phyloP scores from a whole-genome alignment of 495 filamentous ascomycete genomes.

The Diplogelasinospora grovesii region DNA sequence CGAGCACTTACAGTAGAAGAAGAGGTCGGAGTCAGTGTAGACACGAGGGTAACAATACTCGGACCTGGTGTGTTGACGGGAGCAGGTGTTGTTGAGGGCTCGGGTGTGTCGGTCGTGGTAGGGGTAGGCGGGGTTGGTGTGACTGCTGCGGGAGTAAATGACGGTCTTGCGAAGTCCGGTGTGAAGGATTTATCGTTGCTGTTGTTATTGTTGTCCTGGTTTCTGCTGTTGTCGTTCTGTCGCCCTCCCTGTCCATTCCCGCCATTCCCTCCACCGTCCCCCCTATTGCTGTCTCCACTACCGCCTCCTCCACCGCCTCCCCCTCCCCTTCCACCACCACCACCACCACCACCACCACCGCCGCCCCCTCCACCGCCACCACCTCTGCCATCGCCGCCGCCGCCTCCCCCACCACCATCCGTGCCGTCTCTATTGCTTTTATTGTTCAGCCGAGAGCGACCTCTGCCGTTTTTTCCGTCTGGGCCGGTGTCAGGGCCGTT shows the following conservation, averaged over 20 bases:
- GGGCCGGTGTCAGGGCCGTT: no score
- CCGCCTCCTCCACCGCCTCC: conserved; percentile 10
- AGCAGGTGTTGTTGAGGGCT: neutral
- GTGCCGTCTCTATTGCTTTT: conserved; percentile 11
- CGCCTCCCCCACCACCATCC: neutral
- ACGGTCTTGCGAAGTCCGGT: neutral
- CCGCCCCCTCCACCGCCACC: neutral
- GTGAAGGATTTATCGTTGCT: neutral
- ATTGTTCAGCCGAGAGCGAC: conserved; percentile 14
- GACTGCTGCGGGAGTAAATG: conserved; percentile 2
- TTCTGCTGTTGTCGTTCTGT: conserved; percentile 7
- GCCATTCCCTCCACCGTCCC: conserved; percentile 4
- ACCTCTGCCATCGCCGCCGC: neutral
- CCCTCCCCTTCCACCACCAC: neutral
- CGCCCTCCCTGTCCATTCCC: no score
- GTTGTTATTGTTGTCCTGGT: neutral
- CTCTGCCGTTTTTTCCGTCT: no score
- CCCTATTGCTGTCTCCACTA: conserved; percentile 6
- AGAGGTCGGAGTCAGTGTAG: neutral
- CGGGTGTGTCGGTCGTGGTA: no score
- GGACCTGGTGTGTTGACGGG: neutral
- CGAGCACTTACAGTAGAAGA: conserved; percentile 13
- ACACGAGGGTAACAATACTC: conserved; percentile 5
- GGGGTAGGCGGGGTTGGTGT: no score
- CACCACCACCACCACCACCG: neutral